phyloP scores from a whole-genome alignment of 2,329 filamentous ascomycete genomes.

The Beauveria caledonica region DNA sequence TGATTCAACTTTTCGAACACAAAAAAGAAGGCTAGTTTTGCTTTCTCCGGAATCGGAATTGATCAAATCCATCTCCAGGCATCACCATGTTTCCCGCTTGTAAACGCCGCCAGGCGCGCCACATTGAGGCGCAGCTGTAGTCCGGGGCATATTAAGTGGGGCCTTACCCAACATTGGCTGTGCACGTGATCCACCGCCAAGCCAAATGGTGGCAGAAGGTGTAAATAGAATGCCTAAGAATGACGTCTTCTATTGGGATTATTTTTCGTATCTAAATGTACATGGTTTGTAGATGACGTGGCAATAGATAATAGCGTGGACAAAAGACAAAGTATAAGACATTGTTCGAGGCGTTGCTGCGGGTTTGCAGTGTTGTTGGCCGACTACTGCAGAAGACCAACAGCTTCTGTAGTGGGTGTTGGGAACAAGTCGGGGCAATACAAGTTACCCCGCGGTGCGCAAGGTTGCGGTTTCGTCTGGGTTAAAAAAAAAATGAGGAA shows the following conservation, averaged over 20 bases:
- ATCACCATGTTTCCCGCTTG: neutral
- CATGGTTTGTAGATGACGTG: no score
- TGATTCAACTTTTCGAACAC: neutral
- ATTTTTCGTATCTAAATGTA: no score
- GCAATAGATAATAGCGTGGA: no score
- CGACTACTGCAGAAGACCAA: no score
- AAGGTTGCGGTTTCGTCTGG: no score
- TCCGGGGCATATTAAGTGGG: neutral
- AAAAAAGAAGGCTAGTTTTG: neutral
- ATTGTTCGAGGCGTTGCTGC: no score
- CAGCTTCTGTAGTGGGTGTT: no score
- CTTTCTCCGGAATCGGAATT: neutral
- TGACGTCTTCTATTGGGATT: slow-evolving; percentile 5
- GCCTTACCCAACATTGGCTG: neutral
- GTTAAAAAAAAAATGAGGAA: neutral
- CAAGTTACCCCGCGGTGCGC: no score
- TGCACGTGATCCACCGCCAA: slow-evolving; percentile 11
- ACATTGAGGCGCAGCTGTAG: slow-evolving; percentile 1
- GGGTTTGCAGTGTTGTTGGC: no score
- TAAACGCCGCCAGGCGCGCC: neutral
- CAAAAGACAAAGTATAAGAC: no score
- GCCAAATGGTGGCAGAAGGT: neutral
- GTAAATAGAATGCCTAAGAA: neutral
- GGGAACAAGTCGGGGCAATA: no score
- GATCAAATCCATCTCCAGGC: neutral